A percentile compares a stretch with the other conserved stretches of the same genome.
These are phyloP conservation scores for Rhizopogon vesiculosus DNA, from an alignment of 768 basidiomycete genomes.

Conservation along the genomic window DNA sequence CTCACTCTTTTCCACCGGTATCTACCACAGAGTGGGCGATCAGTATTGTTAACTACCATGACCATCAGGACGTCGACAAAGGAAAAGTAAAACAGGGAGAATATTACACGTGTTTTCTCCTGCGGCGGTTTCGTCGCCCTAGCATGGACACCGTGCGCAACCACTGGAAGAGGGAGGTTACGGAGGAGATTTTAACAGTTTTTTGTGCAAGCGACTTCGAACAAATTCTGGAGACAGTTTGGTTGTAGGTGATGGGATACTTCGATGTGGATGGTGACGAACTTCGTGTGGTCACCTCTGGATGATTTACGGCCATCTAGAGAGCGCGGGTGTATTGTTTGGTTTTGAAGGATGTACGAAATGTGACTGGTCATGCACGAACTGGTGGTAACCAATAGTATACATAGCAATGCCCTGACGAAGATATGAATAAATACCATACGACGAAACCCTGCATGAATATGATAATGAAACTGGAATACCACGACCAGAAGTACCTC, in stretches of 20 bases:
- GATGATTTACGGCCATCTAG: too few species aligned
- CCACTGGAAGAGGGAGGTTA: not conserved
- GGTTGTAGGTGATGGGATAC: not conserved
- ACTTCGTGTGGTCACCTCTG: too few species aligned
- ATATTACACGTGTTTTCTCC: conserved; percentile 1
- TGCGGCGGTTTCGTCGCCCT: not conserved
- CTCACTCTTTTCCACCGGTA: not conserved
- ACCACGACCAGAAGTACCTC: too few species aligned
- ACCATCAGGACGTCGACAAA: not conserved
- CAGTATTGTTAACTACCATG: not conserved
- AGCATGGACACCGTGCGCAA: not conserved
- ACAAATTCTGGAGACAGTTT: not conserved
- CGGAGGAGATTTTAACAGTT: not conserved
- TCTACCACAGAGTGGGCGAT: conserved; percentile 1
- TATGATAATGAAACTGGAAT: too few species aligned
- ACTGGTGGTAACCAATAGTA: too few species aligned
- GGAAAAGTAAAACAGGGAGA: not conserved
- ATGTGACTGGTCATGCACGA: too few species aligned
- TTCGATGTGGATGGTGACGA: too few species aligned
- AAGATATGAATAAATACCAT: too few species aligned
- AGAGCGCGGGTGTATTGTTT: too few species aligned
- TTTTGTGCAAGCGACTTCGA: not conserved
- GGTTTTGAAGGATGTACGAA: too few species aligned
- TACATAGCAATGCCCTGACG: too few species aligned
- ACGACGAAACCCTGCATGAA: too few species aligned